Conservation (phyloP, 805 yeast genomes). For the Zygoascus flipseniorum region DNA sequence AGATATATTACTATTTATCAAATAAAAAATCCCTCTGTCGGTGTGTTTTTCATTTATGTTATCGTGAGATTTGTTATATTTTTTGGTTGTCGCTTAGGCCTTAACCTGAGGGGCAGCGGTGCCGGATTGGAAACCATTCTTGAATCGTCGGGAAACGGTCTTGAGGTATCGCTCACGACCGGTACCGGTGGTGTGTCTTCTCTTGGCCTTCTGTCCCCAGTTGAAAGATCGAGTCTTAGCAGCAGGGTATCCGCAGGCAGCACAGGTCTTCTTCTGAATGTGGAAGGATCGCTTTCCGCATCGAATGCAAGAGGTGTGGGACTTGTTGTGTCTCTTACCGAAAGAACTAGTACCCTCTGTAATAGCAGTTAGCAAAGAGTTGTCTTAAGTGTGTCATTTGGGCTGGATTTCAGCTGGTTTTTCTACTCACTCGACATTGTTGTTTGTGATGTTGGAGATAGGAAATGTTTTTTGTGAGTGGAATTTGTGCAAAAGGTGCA, state of each 20-base stretch:
- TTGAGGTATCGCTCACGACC: conserved; percentile 99
- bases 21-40: neutral
- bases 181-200: conserved; percentile 99
- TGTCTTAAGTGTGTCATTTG: neutral
- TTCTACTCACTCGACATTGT: conserved; percentile 22
- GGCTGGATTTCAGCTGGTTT: neutral
- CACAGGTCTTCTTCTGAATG: conserved; percentile 97
- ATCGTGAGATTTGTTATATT: neutral
- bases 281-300: conserved; percentile 99
- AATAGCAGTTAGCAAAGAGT: neutral
- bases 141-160: conserved; percentile 95
- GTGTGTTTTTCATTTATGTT: neutral
- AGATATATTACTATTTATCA: neutral
- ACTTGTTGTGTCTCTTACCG: conserved; percentile 99
- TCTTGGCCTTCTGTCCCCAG: conserved; percentile 99
- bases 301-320: conserved; percentile 95
- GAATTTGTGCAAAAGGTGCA: neutral
- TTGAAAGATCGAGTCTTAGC: conserved; percentile 89
- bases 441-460: conserved; percentile 5
- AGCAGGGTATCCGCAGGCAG: conserved; percentile 99
- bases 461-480: neutral
- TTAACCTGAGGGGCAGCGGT: conserved; percentile 4
- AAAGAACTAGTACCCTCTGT: conserved; percentile 96
- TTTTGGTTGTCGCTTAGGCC: neutral
- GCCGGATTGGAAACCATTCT: conserved; percentile 94